phyloP scores from a whole-genome alignment of 2,329 filamentous ascomycete genomes.

The Claviceps sorghi region DNA sequence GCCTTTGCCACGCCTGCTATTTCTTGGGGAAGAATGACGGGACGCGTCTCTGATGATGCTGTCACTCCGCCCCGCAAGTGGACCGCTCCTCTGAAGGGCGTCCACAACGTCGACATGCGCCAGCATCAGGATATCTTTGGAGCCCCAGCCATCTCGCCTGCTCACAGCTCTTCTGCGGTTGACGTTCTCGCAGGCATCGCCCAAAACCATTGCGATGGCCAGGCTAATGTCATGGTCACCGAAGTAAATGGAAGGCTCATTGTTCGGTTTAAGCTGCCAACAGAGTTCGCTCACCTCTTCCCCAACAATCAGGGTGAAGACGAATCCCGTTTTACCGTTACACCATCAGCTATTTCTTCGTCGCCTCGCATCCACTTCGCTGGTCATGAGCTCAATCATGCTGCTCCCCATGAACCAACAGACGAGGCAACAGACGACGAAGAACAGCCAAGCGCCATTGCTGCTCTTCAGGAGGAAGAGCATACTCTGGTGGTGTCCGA shows the following conservation, averaged over 20 bases:
- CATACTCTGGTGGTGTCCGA: constrained; percentile 2
- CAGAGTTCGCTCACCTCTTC: constrained; percentile 17
- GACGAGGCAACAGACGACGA: background rate
- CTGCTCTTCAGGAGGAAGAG: background rate
- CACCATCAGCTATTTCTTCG: constrained; percentile 12
- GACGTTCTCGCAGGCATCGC: constrained; percentile 15
- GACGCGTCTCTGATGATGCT: constrained; percentile 1
- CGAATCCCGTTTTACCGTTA: constrained; percentile 12
- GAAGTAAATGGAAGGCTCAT: constrained; percentile 18
- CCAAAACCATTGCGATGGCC: constrained; percentile 12
- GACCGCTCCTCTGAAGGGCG: constrained; percentile 8
- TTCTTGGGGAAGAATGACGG: constrained; percentile 8
- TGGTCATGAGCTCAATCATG: background rate
- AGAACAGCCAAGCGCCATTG: background rate
- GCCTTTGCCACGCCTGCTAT: constrained; percentile 7
- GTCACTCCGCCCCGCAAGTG: constrained; percentile 3
- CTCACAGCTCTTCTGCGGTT: constrained; percentile 8
- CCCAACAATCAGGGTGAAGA: constrained; percentile 15
- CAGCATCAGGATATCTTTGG: constrained; percentile 23
- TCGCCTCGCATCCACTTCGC: constrained; percentile 12
- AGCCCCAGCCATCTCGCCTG: constrained; percentile 7
- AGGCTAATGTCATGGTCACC: constrained; percentile 18
- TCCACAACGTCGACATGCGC: constrained; percentile 22
- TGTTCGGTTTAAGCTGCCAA: constrained; percentile 25
- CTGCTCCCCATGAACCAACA: background rate